These are phyloP conservation scores for Fusarium metavorans DNA, from an alignment of 2,329 filamentous ascomycete genomes.

Conservation along the genomic window DNA sequence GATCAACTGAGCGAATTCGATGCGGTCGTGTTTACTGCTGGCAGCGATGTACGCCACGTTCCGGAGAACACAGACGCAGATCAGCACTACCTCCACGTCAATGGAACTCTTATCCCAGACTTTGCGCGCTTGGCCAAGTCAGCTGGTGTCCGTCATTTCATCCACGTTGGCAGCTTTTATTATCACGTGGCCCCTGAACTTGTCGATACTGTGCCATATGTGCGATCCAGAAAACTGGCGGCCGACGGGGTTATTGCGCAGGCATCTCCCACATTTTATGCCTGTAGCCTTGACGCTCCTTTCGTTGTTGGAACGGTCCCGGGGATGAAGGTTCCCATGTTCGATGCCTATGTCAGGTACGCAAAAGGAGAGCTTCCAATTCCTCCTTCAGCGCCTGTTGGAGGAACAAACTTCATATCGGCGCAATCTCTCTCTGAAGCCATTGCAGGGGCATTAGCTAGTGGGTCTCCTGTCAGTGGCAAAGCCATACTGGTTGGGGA, in stretches of 20 bases:
- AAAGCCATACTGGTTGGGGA: background rate
- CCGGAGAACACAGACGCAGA: background rate
- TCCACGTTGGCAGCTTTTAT: background rate
- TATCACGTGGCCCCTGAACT: background rate
- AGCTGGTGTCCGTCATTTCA: background rate
- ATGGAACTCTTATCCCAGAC: background rate
- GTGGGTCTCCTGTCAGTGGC: background rate
- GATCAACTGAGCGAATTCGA: background rate
- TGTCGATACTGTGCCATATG: background rate
- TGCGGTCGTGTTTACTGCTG: background rate
- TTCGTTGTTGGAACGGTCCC: background rate
- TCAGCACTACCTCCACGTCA: background rate
- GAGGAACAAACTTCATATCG: background rate
- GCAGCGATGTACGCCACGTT: background rate
- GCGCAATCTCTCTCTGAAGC: background rate
- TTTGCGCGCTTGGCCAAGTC: background rate
- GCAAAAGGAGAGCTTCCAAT: background rate
- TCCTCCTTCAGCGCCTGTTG: background rate
- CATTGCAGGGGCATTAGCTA: background rate
- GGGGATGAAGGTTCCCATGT: background rate
- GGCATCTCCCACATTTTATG: background rate
- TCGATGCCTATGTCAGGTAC: background rate
- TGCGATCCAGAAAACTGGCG: background rate
- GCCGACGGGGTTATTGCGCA: background rate
- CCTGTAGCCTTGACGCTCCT: background rate